A percentile compares a stretch with the other conserved stretches of the same genome.
phyloP scores from a whole-genome alignment of 805 yeast genomes.

The Saccharomycopsis capsularis region DNA sequence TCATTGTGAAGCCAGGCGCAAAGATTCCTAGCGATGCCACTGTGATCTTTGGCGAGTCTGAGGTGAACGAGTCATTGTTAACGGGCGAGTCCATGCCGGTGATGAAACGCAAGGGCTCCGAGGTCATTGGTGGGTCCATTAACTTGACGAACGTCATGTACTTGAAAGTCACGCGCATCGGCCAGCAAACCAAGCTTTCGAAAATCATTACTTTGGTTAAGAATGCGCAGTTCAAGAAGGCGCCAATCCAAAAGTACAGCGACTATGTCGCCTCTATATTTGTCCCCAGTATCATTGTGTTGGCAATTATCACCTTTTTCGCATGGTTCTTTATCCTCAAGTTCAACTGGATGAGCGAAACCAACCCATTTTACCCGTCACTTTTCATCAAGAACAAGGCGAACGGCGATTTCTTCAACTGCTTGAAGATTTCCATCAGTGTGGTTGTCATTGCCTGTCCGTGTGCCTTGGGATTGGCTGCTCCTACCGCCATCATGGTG shows the following conservation, averaged over 20 bases:
- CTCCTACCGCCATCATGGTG: constrained; percentile 98
- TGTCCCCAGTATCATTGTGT: constrained; percentile 63
- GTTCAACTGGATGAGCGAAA: constrained; percentile 4
- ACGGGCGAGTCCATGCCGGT: constrained; percentile 90
- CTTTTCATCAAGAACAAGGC: constrained; percentile 36
- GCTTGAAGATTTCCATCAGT: constrained; percentile 76
- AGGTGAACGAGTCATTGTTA: constrained; percentile 79
- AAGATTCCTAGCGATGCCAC: constrained; percentile 89
- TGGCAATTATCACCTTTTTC: constrained; percentile 61
- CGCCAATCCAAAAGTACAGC: constrained; percentile 87
- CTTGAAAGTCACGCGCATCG: constrained; percentile 62
- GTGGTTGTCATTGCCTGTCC: constrained; percentile 98
- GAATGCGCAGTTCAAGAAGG: constrained; percentile 80
- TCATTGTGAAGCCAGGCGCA: constrained; percentile 76
- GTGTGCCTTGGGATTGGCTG: constrained; percentile 94
- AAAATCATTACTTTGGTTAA: constrained; percentile 82
- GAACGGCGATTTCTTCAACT: constrained; percentile 56
- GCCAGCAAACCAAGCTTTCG: constrained; percentile 78
- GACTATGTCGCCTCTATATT: constrained; percentile 80
- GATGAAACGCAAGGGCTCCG: constrained; percentile 49
- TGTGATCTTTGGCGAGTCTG: constrained; percentile 70
- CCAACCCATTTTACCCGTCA: constrained; percentile 37
- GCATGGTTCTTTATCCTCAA: constrained; percentile 46
- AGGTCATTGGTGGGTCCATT: constrained; percentile 83
- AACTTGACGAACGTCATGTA: constrained; percentile 72